These are phyloP conservation scores for Endothia cerciana DNA, from an alignment of 2,329 filamentous ascomycete genomes.

Conservation along the genomic window DNA sequence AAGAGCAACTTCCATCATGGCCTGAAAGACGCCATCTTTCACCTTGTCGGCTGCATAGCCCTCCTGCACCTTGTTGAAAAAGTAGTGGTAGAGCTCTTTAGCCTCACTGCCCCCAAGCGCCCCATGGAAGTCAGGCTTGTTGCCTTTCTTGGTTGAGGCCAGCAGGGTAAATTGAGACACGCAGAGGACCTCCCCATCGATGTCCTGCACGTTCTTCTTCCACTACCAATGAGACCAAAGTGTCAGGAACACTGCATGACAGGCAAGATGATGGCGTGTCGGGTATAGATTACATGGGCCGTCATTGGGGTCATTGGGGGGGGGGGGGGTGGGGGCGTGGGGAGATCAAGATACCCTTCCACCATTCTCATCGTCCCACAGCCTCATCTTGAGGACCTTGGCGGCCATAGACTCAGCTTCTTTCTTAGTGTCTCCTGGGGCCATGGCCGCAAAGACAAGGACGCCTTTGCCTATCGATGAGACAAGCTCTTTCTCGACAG, in stretches of 20 bases:
- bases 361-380: conserved; percentile 85
- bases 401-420: conserved; percentile 82
- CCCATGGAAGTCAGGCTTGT: conserved; percentile 92
- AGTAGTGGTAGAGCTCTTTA: conserved; percentile 79
- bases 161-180: conserved; percentile 97
- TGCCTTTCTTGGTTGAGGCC: conserved; percentile 92
- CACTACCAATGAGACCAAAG: conserved; percentile 59
- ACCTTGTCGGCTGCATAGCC: conserved; percentile 76
- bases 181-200: conserved; percentile 90
- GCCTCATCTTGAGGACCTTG: conserved; percentile 85
- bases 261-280: not conserved
- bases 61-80: conserved; percentile 75
- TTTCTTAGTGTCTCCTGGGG: conserved; percentile 86
- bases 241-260: conserved; percentile 13
- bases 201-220: conserved; percentile 88
- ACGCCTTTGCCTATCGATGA: conserved; percentile 91
- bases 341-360: conserved; percentile 55
- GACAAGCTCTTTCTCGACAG: conserved; percentile 86
- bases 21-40: conserved; percentile 95
- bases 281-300: not conserved
- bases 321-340: conserved; percentile 8
- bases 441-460: conserved; percentile 88
- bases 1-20: conserved; percentile 96
- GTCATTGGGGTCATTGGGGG: not conserved
- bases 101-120: conserved; percentile 80